Evolutionary conservation across 495 filamentous ascomycete genomes (phyloP).

Genomic region (Antarctomyces pellizariae): DNA sequence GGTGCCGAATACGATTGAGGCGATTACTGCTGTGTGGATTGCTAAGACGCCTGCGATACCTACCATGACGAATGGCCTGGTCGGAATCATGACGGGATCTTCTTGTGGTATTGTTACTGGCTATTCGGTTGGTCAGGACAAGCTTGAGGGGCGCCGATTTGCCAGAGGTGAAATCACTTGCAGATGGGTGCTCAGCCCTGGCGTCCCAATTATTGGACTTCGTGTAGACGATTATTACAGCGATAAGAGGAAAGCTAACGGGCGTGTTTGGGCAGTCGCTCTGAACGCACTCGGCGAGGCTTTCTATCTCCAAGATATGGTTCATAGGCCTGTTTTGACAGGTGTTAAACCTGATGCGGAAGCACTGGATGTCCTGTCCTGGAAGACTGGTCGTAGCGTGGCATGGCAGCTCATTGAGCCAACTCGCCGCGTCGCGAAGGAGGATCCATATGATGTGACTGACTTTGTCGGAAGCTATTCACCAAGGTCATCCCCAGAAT

Average conservation of each 20-base stretch:
- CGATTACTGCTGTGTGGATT: conserved; percentile 69
- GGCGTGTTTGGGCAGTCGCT: conserved; percentile 63
- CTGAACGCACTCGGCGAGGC: conserved; percentile 85
- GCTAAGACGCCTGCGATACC: conserved; percentile 56
- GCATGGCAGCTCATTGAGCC: conserved; percentile 62
- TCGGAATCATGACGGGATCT: conserved; percentile 68
- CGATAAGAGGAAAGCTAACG: conserved; percentile 34
- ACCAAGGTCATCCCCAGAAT: conserved; percentile 41
- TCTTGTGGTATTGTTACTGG: conserved; percentile 67
- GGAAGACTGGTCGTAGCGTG: conserved; percentile 53
- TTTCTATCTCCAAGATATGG: conserved; percentile 55
- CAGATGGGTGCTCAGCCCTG: conserved; percentile 73
- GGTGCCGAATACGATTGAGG: conserved; percentile 32
- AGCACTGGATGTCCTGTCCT: conserved; percentile 39
- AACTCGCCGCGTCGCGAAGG: conserved; percentile 43
- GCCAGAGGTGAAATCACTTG: conserved; percentile 56
- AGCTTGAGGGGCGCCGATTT: conserved; percentile 38
- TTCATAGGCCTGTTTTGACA: conserved; percentile 17
- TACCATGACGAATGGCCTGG: conserved; percentile 45
- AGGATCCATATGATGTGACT: conserved; percentile 39
- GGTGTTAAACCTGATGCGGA: conserved; percentile 16
- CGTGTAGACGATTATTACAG: conserved; percentile 66
- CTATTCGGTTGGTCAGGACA: conserved; percentile 51
- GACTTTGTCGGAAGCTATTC: conserved; percentile 42
- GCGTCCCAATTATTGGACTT: conserved; percentile 74